Evolutionary conservation across 1,284 basidiomycete species (phyloP), one percentile per base, ranked within the genome.

Genomic region (Puccinia horiana): DNA sequence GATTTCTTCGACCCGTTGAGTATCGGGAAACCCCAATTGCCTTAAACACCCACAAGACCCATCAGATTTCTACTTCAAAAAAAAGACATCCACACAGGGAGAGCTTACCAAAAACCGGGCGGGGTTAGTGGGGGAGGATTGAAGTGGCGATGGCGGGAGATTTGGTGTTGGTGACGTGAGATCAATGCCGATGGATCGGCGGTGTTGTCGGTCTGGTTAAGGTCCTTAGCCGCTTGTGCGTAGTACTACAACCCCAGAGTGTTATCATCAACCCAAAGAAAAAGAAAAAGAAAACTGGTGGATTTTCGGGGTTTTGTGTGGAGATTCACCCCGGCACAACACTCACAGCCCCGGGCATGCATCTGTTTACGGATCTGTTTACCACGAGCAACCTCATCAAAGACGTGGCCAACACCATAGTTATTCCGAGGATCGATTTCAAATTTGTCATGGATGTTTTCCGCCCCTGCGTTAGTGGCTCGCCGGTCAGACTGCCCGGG

Each of bases 1-100:
- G 84, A 95, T 93, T 74, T 89, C 89, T 61, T 88, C 89, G 23
- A 91, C 92, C 85, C 93, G 90, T 86, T 95, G 94, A 2, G 95
- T 95, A 83, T 89, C 89, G 0, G 95, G 95, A 85, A 97, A 96
- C 0, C 92, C 93, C 80, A 96, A 94, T 83, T 92, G 89, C 89
- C 89, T 89, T 40, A 14, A 26, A 23, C n/a, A 52, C 16, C 23
- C n/a, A 23, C n/a, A 42, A 8, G 11, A 44, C 3, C 23, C n/a
- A 47, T 37, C 14, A 18, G 3, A 35, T 4, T 35, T 35, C 6
- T n/a, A 9, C 9, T 11, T 32, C 16, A 29, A 63, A 63, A 35
- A 63, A 35, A 32, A 9, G 18, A 35, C 14, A 63, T 16, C 4
- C 5, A 72, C 6, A 74, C 4, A 23, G 40, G 12, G 29, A 20